Percentiles rank a stretch among this genome's conserved stretches.
Evolutionary conservation across 2,329 filamentous ascomycete species (phyloP).

Genomic region (Herpotrichia juniperi): DNA sequence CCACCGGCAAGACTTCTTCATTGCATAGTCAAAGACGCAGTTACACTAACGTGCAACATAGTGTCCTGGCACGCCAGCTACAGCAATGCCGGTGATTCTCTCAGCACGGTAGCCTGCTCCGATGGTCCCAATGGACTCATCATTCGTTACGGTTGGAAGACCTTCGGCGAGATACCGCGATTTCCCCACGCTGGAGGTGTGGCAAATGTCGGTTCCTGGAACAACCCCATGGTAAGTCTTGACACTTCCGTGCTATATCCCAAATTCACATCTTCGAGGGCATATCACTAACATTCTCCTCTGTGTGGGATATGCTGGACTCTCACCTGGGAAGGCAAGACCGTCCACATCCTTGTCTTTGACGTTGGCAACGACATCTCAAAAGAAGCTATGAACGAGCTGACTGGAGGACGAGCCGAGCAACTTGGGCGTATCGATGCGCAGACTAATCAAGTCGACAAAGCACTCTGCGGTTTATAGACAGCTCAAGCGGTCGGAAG

Average conservation of each 20-base stretch:
- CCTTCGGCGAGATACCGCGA: constrained; percentile 51
- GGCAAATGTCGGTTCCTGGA: constrained; percentile 55
- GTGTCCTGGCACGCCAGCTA: constrained; percentile 78
- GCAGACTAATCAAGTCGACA: constrained; percentile 44
- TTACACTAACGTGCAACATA: too few species aligned
- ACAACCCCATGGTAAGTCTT: constrained; percentile 37
- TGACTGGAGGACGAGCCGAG: constrained; percentile 55
- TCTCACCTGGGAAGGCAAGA: constrained; percentile 54
- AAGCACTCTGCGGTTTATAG: too few species aligned
- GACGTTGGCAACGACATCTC: constrained; percentile 60
- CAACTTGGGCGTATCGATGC: constrained; percentile 53
- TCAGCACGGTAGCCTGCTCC: constrained; percentile 68
- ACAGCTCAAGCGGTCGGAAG: too few species aligned
- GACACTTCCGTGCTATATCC: background rate
- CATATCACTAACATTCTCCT: constrained; percentile 15
- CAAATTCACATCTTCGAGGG: too few species aligned
- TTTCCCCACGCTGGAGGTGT: constrained; percentile 59
- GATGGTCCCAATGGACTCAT: constrained; percentile 71
- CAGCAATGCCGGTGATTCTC: constrained; percentile 62
- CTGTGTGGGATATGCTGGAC: constrained; percentile 60
- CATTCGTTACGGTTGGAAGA: constrained; percentile 64
- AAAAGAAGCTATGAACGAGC: constrained; percentile 54
- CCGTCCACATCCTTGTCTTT: constrained; percentile 58
- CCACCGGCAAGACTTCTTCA: too few species aligned
- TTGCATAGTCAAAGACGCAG: too few species aligned